These are phyloP conservation scores for Straminergon stramineum DNA, from an alignment of 225 moss, liverwort and hornwort species.

Conservation along the genomic window DNA sequence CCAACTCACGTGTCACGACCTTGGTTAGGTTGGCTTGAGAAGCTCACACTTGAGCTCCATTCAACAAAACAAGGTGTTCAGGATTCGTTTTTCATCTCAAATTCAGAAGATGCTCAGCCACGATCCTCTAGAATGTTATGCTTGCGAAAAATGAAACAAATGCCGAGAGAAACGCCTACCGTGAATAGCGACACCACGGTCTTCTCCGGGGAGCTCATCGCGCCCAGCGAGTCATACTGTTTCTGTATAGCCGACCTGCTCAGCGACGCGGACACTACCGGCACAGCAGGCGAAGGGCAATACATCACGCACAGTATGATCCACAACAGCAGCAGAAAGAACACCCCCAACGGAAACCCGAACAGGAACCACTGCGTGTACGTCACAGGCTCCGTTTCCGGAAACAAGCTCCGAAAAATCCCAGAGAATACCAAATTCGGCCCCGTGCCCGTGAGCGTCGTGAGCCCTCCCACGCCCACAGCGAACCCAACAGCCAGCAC, in stretches of 20 bases:
- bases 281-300: constrained; percentile 35
- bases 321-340: constrained; percentile 60
- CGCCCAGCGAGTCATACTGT: constrained; percentile 26
- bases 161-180: neutral
- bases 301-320: constrained; percentile 50
- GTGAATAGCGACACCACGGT: constrained; percentile 27
- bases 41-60: neutral
- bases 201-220: constrained; percentile 25
- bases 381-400: constrained; percentile 46
- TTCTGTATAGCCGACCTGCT: constrained; percentile 24
- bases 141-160: neutral
- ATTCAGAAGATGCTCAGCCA: neutral
- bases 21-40: neutral
- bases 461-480: constrained; percentile 62
- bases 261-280: constrained; percentile 28
- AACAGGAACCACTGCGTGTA: constrained; percentile 70
- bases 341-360: constrained; percentile 39
- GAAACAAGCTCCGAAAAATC: constrained; percentile 58
- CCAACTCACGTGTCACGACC: neutral
- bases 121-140: neutral
- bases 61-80: neutral
- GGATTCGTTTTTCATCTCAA: neutral
- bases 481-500: constrained; percentile 67
- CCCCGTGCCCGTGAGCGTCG: constrained; percentile 70
- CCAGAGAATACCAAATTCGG: constrained; percentile 72